These are phyloP conservation scores for Boletus eberwhitei DNA, from an alignment of 768 basidiomycete genomes.

Conservation along the genomic window DNA sequence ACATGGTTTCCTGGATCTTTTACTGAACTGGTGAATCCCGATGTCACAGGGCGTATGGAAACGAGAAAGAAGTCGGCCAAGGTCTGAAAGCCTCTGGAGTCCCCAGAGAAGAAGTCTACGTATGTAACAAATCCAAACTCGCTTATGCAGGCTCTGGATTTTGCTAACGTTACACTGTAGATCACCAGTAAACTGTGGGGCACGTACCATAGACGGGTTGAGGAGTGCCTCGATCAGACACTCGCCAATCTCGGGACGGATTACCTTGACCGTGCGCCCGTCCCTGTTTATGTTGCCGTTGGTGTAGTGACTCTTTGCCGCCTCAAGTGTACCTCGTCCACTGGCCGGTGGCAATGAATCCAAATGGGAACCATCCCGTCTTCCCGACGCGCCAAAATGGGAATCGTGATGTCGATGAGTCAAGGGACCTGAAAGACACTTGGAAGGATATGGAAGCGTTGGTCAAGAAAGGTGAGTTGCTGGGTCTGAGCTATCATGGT, in stretches of 20 bases:
- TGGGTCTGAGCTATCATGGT: not conserved
- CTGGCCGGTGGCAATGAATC: conserved; percentile 78
- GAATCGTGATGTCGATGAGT: conserved; percentile 61
- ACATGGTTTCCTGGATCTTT: not conserved
- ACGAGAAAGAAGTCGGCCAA: conserved; percentile 80
- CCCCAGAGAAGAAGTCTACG: conserved; percentile 68
- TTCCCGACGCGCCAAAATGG: conserved; percentile 62
- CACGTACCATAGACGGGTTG: conserved; percentile 67
- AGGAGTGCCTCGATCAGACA: conserved; percentile 70
- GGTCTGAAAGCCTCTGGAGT: conserved; percentile 77
- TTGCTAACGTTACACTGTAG: conserved; percentile 32
- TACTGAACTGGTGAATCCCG: conserved; percentile 16
- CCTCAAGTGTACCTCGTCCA: conserved; percentile 60
- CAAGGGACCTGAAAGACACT: conserved; percentile 67
- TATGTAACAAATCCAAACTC: conserved; percentile 30
- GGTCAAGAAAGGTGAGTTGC: conserved; percentile 51
- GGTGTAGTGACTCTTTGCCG: not conserved
- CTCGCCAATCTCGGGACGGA: conserved; percentile 77
- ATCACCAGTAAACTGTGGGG: conserved; percentile 72
- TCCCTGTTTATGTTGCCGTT: not conserved
- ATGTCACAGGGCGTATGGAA: conserved; percentile 54
- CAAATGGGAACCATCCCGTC: conserved; percentile 58
- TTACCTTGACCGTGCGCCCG: conserved; percentile 73
- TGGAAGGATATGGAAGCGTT: conserved; percentile 84
- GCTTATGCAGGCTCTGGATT: not conserved